Base-by-base conservation (phyloP, 2,329 filamentous ascomycete genomes). In the Thielaviopsis populi region DNA sequence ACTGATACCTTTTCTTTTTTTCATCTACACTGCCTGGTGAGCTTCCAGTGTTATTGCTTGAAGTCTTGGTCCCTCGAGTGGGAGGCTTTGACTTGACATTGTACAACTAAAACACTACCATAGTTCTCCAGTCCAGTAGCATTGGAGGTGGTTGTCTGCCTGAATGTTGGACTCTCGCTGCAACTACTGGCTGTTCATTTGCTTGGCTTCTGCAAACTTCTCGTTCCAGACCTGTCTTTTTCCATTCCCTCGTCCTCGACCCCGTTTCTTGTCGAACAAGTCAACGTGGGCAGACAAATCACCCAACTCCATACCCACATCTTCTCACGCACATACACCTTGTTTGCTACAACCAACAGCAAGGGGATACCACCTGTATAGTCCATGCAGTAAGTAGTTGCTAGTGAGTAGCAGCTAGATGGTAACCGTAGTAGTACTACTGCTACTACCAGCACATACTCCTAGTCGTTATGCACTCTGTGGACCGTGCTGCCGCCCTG, bases 251-350 rank as follows among this genome's bases (percentile, higher is more conserved):
- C 13, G n/a, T 56, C 42, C 50, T 56, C 50, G 17, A 56, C 50
- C 50, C 50, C 50, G 50, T 56, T 56, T 56, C 50, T 56, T 56
- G 50, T 56, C 50, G 50, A 56, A 56, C 50, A 56, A 33, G 27
- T 33, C 19, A 33, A 56, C 50, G 24, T 56, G 50, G 24, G 24
- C 13, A 33, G 27, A 33, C 50, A 30, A 56, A 56, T 56, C 24
- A 33, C 50, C 50, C 17, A 56, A 56, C 27, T 56, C 50, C 50
- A 56, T 15, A 56, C 15, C 27, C 30, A n/a, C 50, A n/a, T 56
- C 50, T 33, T 56, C 50, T 56, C 27, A 27, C 27, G 15, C 24
- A 27, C 27, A 33, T 17, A 30, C 50, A 33, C 17, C 27, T 30
- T 37, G 15, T 22, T 30, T 33, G 6, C 50, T 56, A 56, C 50